phyloP scores from a whole-genome alignment of 1,139 yeast species.

The Meyerozyma smithsonii region DNA sequence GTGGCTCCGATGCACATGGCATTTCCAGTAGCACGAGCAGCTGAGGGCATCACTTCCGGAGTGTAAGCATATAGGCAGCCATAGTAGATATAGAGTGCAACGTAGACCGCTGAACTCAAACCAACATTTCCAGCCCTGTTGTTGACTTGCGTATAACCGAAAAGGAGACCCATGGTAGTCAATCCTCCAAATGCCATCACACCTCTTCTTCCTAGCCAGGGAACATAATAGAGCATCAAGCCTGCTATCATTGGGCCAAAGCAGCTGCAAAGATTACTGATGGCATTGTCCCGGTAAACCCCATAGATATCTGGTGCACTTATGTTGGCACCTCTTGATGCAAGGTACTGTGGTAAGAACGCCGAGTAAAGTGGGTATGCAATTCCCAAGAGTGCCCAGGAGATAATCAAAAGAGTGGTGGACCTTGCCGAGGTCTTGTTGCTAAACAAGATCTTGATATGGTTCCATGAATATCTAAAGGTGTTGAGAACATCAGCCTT shows the following conservation, averaged over 20 bases:
- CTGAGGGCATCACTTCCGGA: slow-evolving; percentile 32
- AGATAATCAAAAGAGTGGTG: slow-evolving; percentile 24
- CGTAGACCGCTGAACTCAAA: slow-evolving; percentile 25
- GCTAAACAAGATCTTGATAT: slow-evolving; percentile 32
- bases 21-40: slow-evolving; percentile 32
- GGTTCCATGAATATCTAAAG: slow-evolving; percentile 17
- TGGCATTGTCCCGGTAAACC: slow-evolving; percentile 28
- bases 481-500: slow-evolving; percentile 9
- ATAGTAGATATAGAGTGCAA: slow-evolving; percentile 28
- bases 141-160: slow-evolving; percentile 29
- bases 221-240: slow-evolving; percentile 19
- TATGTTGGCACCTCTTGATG: slow-evolving; percentile 36
- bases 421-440: slow-evolving; percentile 24
- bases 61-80: slow-evolving; percentile 31
- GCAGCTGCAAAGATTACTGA: slow-evolving; percentile 24
- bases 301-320: slow-evolving; percentile 22
- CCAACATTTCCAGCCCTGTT: slow-evolving; percentile 26
- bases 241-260: slow-evolving; percentile 34
- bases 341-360: slow-evolving; percentile 34
- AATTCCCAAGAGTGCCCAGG: slow-evolving; percentile 36
- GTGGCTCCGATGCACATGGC: slow-evolving; percentile 27
- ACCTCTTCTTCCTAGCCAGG: slow-evolving; percentile 28
- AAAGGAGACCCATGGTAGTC: slow-evolving; percentile 28
- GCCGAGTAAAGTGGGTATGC: slow-evolving; percentile 35
- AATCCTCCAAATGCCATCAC: slow-evolving; percentile 30